Evolutionary conservation across 106 monocot species (phyloP).

Genomic region (Dioscorea zingiberensis): DNA sequence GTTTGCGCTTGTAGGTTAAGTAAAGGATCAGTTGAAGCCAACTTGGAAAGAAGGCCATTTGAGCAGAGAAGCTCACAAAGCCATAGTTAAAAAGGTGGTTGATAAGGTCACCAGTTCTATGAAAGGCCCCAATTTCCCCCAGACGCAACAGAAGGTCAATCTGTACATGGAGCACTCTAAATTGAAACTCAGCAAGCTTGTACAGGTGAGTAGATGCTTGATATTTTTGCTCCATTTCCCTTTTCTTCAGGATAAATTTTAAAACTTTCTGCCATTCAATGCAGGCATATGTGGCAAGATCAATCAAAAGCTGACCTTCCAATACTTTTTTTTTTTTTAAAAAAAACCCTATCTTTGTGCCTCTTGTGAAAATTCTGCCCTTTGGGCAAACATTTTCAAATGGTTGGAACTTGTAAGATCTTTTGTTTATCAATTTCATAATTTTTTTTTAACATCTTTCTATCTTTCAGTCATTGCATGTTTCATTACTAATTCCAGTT

Average conservation of each 20-base stretch:
- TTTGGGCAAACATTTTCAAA: no score
- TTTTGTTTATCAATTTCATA: no score
- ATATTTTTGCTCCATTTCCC: not conserved
- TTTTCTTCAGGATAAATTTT: not conserved
- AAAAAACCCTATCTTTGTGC: no score
- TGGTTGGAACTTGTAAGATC: no score
- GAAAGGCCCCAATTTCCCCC: constrained; percentile 28
- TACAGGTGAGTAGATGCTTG: constrained; percentile 22
- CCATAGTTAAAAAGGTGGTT: constrained; percentile 59
- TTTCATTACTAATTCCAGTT: no score
- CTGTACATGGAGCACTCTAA: constrained; percentile 26
- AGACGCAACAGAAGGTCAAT: constrained; percentile 34
- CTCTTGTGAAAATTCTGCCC: no score
- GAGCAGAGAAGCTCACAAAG: constrained; percentile 54
- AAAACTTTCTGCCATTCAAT: not conserved
- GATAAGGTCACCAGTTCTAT: constrained; percentile 43
- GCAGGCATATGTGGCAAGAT: constrained; percentile 38
- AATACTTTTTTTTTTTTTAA: no score
- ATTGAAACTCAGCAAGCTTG: constrained; percentile 44
- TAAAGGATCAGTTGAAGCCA: constrained; percentile 47
- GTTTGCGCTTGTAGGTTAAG: constrained; percentile 40
- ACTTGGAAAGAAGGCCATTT: constrained; percentile 57
- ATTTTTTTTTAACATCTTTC: no score
- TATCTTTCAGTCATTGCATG: no score
- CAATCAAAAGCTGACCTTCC: no score